Conservation (phyloP, 2,329 filamentous ascomycete species). For the Nigrograna mackinnonii region DNA sequence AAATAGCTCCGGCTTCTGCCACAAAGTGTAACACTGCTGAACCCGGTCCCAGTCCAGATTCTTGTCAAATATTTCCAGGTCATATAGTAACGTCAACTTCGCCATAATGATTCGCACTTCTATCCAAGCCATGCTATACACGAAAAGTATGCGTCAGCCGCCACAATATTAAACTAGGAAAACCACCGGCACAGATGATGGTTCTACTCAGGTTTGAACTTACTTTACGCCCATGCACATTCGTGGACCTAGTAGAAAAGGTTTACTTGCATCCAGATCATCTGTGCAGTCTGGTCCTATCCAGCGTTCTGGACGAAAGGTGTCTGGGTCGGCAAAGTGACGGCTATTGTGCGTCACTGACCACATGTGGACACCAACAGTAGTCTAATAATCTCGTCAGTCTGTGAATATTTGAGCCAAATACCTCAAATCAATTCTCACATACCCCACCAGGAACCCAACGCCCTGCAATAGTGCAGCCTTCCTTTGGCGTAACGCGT, state of each 20-base stretch:
- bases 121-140: conserved; percentile 25
- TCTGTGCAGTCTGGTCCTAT: background rate
- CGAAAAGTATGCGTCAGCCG: no score
- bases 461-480: conserved; percentile 32
- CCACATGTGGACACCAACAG: background rate
- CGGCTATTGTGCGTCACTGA: background rate
- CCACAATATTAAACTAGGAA: no score
- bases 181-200: no score
- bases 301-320: background rate
- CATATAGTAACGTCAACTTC: conserved; percentile 16
- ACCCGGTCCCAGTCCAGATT: conserved; percentile 9
- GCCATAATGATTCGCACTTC: conserved; percentile 22
- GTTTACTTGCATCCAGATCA: conserved; percentile 1
- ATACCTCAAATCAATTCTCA: background rate
- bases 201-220: no score
- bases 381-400: background rate
- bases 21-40: conserved; percentile 32
- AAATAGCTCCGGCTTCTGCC: conserved; percentile 27
- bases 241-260: background rate
- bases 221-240: conserved; percentile 9
- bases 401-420: background rate
- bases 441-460: conserved; percentile 29
- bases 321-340: background rate
- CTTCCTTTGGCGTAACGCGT: conserved; percentile 27
- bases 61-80: conserved; percentile 7